Conservation (phyloP, 2,329 filamentous ascomycete species). For the Tolypocladium endophyticum region DNA sequence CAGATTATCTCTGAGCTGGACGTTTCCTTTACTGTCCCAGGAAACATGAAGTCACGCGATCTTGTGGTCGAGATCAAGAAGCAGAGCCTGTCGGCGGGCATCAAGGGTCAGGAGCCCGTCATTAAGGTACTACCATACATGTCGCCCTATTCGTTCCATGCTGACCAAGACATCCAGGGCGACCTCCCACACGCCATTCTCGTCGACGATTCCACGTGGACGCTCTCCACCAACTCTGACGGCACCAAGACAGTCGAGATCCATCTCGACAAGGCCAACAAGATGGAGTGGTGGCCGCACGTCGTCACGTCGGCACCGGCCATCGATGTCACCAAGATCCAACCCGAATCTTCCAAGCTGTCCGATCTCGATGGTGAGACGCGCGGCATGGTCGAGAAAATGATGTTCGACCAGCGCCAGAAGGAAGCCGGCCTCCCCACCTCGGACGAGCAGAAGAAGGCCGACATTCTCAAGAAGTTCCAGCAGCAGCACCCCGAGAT, state of each 20-base stretch:
- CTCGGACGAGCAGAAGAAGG: constrained; percentile 92
- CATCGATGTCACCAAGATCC: constrained; percentile 93
- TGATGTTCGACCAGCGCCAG: constrained; percentile 98
- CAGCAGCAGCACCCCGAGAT: constrained; percentile 67
- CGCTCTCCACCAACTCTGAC: constrained; percentile 61
- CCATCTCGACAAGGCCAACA: constrained; percentile 90
- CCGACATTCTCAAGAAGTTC: constrained; percentile 87
- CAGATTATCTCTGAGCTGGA: constrained; percentile 88
- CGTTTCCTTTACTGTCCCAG: constrained; percentile 65
- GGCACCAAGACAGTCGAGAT: constrained; percentile 61
- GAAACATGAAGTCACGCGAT: constrained; percentile 75
- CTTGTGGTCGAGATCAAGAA: constrained; percentile 76
- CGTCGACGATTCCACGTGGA: constrained; percentile 91
- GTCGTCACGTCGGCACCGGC: constrained; percentile 77
- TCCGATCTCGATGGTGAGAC: constrained; percentile 92
- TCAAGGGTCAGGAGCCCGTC: constrained; percentile 83
- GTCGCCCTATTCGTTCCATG: background rate
- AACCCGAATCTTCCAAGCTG: constrained; percentile 84
- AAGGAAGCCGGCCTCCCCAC: constrained; percentile 86
- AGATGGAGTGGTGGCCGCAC: constrained; percentile 98
- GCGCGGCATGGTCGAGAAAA: constrained; percentile 97
- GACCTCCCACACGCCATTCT: constrained; percentile 70
- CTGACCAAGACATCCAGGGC: constrained; percentile 44
- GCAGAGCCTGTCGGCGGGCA: constrained; percentile 61
- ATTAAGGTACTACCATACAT: constrained; percentile 51